Conservation (phyloP, 108 stramenopile genomes). For the Chaetoceros muelleri region DNA sequence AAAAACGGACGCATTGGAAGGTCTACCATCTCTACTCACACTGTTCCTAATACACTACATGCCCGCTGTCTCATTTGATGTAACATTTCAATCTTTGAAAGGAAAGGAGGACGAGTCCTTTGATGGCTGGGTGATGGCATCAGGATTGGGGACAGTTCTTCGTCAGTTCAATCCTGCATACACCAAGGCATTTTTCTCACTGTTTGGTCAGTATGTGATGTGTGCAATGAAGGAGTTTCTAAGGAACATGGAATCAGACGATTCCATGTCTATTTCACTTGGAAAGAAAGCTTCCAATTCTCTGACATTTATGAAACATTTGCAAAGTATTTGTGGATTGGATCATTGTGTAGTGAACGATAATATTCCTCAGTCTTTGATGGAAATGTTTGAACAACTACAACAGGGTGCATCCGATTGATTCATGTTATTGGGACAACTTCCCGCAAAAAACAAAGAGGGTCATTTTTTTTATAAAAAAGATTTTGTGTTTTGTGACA, state of each 20-base stretch:
- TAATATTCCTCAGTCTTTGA: not conserved
- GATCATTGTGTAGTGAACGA: not conserved
- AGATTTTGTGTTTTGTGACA: too few relatives aligned
- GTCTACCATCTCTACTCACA: not conserved
- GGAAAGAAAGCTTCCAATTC: not conserved
- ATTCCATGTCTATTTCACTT: not conserved
- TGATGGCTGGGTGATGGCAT: not conserved
- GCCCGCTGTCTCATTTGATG: not conserved
- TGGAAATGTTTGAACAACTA: not conserved
- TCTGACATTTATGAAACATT: not conserved
- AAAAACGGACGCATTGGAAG: not conserved
- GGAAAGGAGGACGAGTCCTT: not conserved
- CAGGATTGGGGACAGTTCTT: not conserved
- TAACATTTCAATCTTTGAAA: not conserved
- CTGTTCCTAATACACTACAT: not conserved
- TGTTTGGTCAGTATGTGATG: not conserved
- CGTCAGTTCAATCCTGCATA: not conserved
- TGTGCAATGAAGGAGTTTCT: not conserved
- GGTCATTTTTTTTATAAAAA: too few relatives aligned
- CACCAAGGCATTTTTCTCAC: not conserved
- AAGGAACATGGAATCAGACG: not conserved
- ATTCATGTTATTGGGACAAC: too few relatives aligned
- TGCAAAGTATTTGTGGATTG: not conserved
- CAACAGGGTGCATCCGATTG: too few relatives aligned
- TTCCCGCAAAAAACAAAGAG: too few relatives aligned